These are phyloP conservation scores for Mycosarcoma maydis DNA, from an alignment of 1,284 basidiomycete species.

Conservation along the genomic window DNA sequence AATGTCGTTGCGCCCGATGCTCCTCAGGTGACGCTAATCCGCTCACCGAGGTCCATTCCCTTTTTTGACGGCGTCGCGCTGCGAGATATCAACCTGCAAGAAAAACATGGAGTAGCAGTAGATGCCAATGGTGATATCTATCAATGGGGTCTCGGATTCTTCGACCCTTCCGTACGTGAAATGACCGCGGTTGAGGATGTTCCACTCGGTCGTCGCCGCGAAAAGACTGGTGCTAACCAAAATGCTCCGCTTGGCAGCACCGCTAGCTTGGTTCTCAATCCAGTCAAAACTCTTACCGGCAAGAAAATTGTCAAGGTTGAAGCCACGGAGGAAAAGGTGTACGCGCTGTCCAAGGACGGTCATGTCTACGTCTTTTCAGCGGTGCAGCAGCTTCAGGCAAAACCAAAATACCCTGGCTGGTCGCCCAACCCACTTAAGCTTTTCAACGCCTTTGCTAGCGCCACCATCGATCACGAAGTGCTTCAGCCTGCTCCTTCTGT, in stretches of 20 bases:
- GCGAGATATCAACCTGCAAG: slow-evolving; percentile 59
- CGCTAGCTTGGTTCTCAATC: slow-evolving; percentile 30
- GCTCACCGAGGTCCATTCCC: slow-evolving; percentile 55
- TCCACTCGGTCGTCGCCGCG: slow-evolving; percentile 47
- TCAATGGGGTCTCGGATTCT: slow-evolving; percentile 66
- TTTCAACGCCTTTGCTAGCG: slow-evolving; percentile 42
- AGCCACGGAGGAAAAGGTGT: slow-evolving; percentile 61
- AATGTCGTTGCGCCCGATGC: slow-evolving; percentile 62
- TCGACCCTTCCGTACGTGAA: slow-evolving; percentile 49
- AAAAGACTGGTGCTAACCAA: slow-evolving; percentile 44
- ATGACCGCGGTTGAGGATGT: slow-evolving; percentile 49
- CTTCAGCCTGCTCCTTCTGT: slow-evolving; percentile 36
- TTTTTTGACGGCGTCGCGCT: slow-evolving; percentile 62
- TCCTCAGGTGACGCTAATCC: slow-evolving; percentile 42
- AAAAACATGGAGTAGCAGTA: slow-evolving; percentile 63
- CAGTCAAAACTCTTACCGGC: slow-evolving; percentile 58
- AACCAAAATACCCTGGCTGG: slow-evolving; percentile 37
- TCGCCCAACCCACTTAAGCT: slow-evolving; percentile 47
- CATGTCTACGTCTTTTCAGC: slow-evolving; percentile 63
- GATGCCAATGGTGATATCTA: slow-evolving; percentile 75
- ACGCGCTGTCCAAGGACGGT: slow-evolving; percentile 58
- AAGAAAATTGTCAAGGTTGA: slow-evolving; percentile 62
- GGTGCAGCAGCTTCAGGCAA: slow-evolving; percentile 38
- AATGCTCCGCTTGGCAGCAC: slow-evolving; percentile 35
- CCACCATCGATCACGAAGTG: slow-evolving; percentile 53